Evolutionary conservation across 73 alveolate genomes (phyloP).

Genomic region (Paraurostyla sp.): DNA sequence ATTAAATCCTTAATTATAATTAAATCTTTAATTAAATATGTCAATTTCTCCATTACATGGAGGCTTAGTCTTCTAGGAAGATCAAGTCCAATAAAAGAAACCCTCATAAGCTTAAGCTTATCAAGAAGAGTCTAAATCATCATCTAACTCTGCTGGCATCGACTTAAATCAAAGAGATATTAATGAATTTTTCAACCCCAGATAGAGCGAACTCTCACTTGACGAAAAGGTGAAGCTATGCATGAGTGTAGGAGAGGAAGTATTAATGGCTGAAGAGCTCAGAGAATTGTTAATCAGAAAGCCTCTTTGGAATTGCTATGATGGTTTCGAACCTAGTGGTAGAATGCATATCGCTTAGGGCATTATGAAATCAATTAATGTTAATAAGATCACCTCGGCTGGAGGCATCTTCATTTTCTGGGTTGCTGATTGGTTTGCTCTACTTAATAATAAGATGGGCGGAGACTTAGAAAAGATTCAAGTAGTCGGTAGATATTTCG

Average conservation of each 20-base stretch:
- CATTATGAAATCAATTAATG: conserved; percentile 97
- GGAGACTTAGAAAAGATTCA: conserved; percentile 96
- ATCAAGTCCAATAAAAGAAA: neutral
- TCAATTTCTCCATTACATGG: conserved; percentile 72
- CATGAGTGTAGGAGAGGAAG: conserved; percentile 94
- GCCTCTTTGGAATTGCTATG: conserved; percentile 95
- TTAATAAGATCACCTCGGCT: conserved; percentile 98
- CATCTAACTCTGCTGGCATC: neutral
- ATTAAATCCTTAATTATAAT: neutral
- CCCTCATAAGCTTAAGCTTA: neutral
- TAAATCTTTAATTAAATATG: conserved; percentile 22
- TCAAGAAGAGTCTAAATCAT: conserved; percentile 2
- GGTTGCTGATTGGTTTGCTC: conserved; percentile 99
- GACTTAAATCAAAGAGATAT: conserved; percentile 41
- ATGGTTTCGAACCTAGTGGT: conserved; percentile 99
- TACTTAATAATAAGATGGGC: conserved; percentile 99
- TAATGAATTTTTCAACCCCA: conserved; percentile 58
- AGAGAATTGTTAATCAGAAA: conserved; percentile 82
- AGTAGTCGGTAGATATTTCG: conserved; percentile 97
- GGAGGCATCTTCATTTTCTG: conserved; percentile 99
- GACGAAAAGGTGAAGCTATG: conserved; percentile 77
- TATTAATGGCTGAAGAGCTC: conserved; percentile 87
- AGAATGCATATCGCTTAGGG: conserved; percentile 99
- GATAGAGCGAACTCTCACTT: conserved; percentile 66
- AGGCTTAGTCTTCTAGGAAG: conserved; percentile 75